These are phyloP conservation scores for Podaxis sp. DNA, from an alignment of 768 basidiomycete genomes.

Conservation along the genomic window DNA sequence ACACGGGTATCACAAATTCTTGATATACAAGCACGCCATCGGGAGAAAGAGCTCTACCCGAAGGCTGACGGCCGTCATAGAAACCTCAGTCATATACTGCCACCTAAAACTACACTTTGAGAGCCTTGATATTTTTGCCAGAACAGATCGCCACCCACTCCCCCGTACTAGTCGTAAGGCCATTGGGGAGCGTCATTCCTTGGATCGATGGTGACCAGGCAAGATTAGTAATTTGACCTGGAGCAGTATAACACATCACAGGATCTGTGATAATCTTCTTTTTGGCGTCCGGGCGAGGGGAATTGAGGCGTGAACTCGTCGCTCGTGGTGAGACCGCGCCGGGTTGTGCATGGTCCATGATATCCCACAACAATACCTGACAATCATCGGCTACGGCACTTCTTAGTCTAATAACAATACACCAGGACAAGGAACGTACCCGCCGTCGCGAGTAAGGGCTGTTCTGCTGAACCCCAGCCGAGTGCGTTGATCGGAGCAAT, in stretches of 20 bases:
- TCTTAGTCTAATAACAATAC: background rate
- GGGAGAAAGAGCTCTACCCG: background rate
- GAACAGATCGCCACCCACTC: slow-evolving; percentile 88
- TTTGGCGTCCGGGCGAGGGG: slow-evolving; percentile 80
- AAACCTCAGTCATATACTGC: background rate
- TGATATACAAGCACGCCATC: slow-evolving; percentile 6
- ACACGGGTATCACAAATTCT: slow-evolving; percentile 11
- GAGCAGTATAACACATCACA: slow-evolving; percentile 80
- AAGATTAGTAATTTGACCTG: slow-evolving; percentile 76
- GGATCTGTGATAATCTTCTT: slow-evolving; percentile 75
- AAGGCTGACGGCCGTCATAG: slow-evolving; percentile 6
- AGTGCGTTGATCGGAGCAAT: slow-evolving; percentile 81
- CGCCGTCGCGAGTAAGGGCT: slow-evolving; percentile 83
- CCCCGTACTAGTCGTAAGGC: slow-evolving; percentile 70
- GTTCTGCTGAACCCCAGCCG: slow-evolving; percentile 87
- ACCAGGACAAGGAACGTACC: slow-evolving; percentile 42
- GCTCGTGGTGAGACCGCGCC: slow-evolving; percentile 69
- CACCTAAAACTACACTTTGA: slow-evolving; percentile 61
- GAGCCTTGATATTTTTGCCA: slow-evolving; percentile 77
- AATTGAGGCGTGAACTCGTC: slow-evolving; percentile 70
- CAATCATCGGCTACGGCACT: slow-evolving; percentile 78
- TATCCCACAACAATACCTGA: slow-evolving; percentile 93
- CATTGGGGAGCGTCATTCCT: slow-evolving; percentile 72
- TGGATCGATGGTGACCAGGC: slow-evolving; percentile 89
- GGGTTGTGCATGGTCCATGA: slow-evolving; percentile 57